phyloP scores from a whole-genome alignment of 1,284 basidiomycete genomes.

The Heterobasidion parviporum region DNA sequence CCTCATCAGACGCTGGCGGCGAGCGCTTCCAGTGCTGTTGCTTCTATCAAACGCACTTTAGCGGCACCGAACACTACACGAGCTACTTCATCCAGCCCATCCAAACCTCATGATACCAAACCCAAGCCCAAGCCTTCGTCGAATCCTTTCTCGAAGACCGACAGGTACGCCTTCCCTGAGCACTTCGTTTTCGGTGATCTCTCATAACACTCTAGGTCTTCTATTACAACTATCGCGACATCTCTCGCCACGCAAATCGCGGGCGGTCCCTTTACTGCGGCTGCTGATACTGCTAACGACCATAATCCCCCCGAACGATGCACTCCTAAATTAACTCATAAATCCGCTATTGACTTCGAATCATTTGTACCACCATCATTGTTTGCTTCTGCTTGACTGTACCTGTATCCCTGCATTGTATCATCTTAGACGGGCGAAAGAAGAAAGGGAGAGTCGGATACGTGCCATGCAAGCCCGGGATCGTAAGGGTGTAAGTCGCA shows the following conservation, averaged over 20 bases:
- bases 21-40: conserved; percentile 28
- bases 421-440: conserved; percentile 53
- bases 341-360: conserved; percentile 15
- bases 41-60: conserved; percentile 34
- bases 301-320: conserved; percentile 14
- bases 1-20: conserved; percentile 25
- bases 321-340: conserved; percentile 14
- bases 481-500: conserved; percentile 51
- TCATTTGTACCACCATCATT: conserved; percentile 58
- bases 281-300: conserved; percentile 10
- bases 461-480: conserved; percentile 62
- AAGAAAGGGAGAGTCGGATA: conserved; percentile 56
- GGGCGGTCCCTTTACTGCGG: conserved; percentile 7
- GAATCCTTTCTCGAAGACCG: conserved; percentile 57
- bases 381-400: conserved; percentile 50
- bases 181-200: conserved; percentile 37
- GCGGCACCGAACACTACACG: conserved; percentile 11
- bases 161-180: conserved; percentile 48
- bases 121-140: conserved; percentile 10
- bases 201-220: conserved; percentile 56
- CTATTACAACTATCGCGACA: conserved; percentile 14
- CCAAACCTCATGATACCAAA: background rate
- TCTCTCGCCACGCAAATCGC: conserved; percentile 11
- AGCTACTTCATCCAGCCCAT: conserved; percentile 1
- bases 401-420: conserved; percentile 12